Evolutionary conservation across 139 green algal genomes (phyloP).

Genomic region (Desmodesmus armatus): DNA sequence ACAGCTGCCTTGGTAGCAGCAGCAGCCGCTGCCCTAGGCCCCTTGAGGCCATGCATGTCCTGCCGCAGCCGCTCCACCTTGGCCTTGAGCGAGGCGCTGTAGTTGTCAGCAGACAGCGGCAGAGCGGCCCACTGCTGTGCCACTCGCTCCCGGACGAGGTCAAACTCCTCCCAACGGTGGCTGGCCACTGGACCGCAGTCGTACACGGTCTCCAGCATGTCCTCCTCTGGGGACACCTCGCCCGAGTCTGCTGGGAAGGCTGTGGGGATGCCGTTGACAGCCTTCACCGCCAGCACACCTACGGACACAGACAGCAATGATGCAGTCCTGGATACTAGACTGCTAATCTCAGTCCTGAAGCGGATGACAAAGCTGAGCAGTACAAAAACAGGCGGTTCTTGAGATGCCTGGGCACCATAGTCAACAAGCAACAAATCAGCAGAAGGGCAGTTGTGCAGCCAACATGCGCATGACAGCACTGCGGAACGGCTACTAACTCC

Average conservation of each 20-base stretch:
- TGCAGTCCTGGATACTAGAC: not conserved
- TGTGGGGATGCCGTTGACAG: conserved; percentile 80
- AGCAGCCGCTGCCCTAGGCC: not conserved
- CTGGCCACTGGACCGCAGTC: conserved; percentile 72
- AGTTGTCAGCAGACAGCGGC: conserved; percentile 68
- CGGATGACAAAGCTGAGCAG: too few species aligned
- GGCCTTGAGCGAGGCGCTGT: conserved; percentile 60
- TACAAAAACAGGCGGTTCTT: too few species aligned
- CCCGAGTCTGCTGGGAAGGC: conserved; percentile 78
- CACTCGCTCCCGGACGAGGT: conserved; percentile 66
- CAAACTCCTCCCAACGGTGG: conserved; percentile 81
- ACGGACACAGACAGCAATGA: not conserved
- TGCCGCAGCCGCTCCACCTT: conserved; percentile 63
- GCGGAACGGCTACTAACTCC: too few species aligned
- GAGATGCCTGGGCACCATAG: too few species aligned
- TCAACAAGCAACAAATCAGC: not conserved
- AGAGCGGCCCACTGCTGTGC: conserved; percentile 75
- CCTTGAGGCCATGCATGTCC: not conserved
- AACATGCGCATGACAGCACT: too few species aligned
- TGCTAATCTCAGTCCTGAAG: not conserved
- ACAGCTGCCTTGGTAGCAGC: too few species aligned
- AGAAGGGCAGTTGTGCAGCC: too few species aligned
- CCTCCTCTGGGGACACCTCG: conserved; percentile 70
- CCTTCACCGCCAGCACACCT: conserved; percentile 84
- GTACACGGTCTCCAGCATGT: conserved; percentile 84